A percentile compares a stretch with the other conserved stretches of the same genome.
These are phyloP conservation scores for Microglena sp. DNA, from an alignment of 139 green algal species.

Conservation along the genomic window DNA sequence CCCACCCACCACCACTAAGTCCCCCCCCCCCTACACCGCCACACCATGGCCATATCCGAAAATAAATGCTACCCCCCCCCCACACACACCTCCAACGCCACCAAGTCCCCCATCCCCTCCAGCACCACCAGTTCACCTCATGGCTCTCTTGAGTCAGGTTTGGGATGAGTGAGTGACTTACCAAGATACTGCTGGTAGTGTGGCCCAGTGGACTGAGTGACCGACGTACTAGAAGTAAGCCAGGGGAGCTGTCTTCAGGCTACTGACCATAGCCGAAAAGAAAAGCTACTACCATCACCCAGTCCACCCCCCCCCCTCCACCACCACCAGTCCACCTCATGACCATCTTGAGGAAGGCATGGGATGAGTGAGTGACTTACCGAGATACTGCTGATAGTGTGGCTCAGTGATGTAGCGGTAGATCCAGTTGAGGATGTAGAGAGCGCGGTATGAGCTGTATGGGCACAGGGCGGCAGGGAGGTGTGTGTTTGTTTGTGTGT, in stretches of 20 bases:
- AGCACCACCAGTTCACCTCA: not conserved
- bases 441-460: constrained; percentile 69
- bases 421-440: constrained; percentile 99
- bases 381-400: constrained; percentile 81
- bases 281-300: not conserved
- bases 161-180: too few relatives aligned
- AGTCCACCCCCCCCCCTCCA: not conserved
- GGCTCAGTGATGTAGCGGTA: constrained; percentile 89
- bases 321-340: not conserved
- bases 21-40: too few relatives aligned
- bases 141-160: not conserved
- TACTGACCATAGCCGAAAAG: too few relatives aligned
- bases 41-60: too few relatives aligned
- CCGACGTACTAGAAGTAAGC: too few relatives aligned
- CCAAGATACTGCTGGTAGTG: constrained; percentile 84
- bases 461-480: not conserved
- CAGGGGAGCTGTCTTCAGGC: too few relatives aligned
- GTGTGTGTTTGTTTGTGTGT: too few relatives aligned
- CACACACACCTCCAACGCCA: too few relatives aligned
- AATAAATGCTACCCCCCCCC: not conserved
- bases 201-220: constrained; percentile 84
- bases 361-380: too few relatives aligned
- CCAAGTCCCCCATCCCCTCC: too few relatives aligned
- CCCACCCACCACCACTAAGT: too few relatives aligned
- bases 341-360: not conserved